Base-by-base conservation (phyloP, 2,329 filamentous ascomycete species). In the Hypomyces rosellus region DNA sequence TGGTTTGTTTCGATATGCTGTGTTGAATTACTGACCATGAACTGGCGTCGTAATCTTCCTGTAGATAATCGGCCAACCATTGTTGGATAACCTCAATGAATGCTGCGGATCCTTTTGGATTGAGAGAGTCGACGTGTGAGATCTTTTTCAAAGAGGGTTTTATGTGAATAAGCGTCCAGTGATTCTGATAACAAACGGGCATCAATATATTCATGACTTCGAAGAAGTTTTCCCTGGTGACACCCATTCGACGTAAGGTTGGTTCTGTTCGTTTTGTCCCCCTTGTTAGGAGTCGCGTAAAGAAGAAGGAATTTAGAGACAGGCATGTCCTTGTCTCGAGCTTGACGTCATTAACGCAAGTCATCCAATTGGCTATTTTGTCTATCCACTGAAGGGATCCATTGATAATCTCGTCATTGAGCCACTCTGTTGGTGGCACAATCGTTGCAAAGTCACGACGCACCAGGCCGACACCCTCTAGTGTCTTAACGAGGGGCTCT, bases 391-490 rank as follows among this genome's bases (percentile, higher is more conserved):
- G 67, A 22, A 89, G 73, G 44, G 80, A 80, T 13, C 80, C 79
- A 58, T 89, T 88, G 58, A 92, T 80, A 46, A 86, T 80, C 57
- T 88, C 84, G 63, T 91, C 88, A 55, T 91, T 90, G 6, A 92
- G 75, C 87, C 87, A 92, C 25, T 73, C 73, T 1, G 67, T 73
- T 8, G 70, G 64, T 15, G 72, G 71, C 14, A 85, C 72, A 7
- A 90, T 67, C 43, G 76, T 84, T n/a, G 68, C 71, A 58, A 89
- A 84, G 61, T 88, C 85, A 47, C 80, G 77, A 6, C 61, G 62
- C 30, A 61, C 59, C 14, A 88, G 66, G 12, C 76, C 70, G 3
- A 71, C 71, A 1, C 76, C 75, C 54, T 78, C 76, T 6, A 69
- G 65, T 9, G 76, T 75, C 48, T 63, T 72, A 51, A 71, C 73